Base-by-base conservation (phyloP, 2,329 filamentous ascomycete genomes). In the Ceratocystis harringtonii region DNA sequence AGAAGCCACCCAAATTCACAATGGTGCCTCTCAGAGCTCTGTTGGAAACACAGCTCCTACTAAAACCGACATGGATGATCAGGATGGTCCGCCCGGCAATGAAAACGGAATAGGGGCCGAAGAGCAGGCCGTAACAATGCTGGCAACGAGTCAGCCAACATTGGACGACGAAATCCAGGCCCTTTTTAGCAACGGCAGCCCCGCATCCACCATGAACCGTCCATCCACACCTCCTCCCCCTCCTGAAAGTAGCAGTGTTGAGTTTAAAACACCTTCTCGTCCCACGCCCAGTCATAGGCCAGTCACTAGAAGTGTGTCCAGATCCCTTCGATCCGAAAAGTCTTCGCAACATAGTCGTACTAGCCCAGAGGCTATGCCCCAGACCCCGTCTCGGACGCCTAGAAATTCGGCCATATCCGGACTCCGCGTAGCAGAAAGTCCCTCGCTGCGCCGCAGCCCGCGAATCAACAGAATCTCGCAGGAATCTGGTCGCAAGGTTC, bases 151-250 rank as follows among this genome's bases (percentile, higher is more conserved):
- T 19, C 61, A 62, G 17, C 12, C 43, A 10, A 28, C 64, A 44
- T 19, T 62, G 58, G 81, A 85, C 67, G 60, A 67, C 22, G 67
- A 69, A 48, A 73, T 88, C 5, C 81, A 84, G 50, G 78, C 81
- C 62, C 79, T 94, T 3, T 92, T 94, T 70, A 84, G 86, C 66
- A 86, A 77, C 71, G 84, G 86, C 66, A 86, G 77, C 71, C 81
- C 74, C 68, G 76, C 76, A 41, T 57, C 43, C 22, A 25, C 25
- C 8, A 32, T 60, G 3, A 68, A 71, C 69, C 73, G 79, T 70
- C 78, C 75, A 63, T 85, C 76, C 63, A 85, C 78, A 3, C 82
- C 79, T 68, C 79, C 79, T 52, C 70, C 73, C 3, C 28, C 36
- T 41, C 10, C 36, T 15, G 80, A 79, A 72, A 65, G 76, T 44